Evolutionary conservation across 768 basidiomycete genomes (phyloP).

Genomic region (Suillus spraguei): DNA sequence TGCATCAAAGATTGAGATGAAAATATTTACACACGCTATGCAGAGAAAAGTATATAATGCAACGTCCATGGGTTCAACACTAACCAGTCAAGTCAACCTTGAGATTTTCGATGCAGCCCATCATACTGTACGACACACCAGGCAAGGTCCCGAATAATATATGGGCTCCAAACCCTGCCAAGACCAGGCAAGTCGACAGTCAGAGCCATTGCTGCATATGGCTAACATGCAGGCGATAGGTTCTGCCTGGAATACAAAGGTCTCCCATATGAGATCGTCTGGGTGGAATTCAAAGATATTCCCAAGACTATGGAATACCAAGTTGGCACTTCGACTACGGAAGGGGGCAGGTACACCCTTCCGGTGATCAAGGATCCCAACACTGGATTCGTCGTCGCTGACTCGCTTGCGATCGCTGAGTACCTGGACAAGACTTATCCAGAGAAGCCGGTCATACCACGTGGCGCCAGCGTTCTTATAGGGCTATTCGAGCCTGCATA

Average conservation of each 20-base stretch:
- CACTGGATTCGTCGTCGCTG: constrained; percentile 10
- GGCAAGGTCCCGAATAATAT: constrained; percentile 25
- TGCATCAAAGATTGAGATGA: neutral
- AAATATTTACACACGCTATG: neutral
- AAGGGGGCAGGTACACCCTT: constrained; percentile 11
- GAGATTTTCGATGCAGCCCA: constrained; percentile 16
- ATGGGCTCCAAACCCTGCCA: constrained; percentile 38
- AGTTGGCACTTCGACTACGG: constrained; percentile 29
- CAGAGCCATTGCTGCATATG: neutral
- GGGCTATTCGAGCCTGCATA: constrained; percentile 1
- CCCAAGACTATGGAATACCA: constrained; percentile 34
- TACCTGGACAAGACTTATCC: constrained; percentile 14
- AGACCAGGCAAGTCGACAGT: constrained; percentile 28
- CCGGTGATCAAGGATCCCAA: constrained; percentile 15
- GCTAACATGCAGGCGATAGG: constrained; percentile 15
- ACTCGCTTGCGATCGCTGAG: constrained; percentile 15
- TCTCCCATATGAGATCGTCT: constrained; percentile 46
- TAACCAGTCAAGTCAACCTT: neutral
- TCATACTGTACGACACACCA: constrained; percentile 44
- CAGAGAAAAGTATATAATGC: neutral
- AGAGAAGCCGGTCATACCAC: constrained; percentile 10
- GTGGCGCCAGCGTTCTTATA: constrained; percentile 6
- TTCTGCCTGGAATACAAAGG: constrained; percentile 37
- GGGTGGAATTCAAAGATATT: constrained; percentile 54
- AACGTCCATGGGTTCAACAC: neutral